phyloP scores from a whole-genome alignment of 2,329 filamentous ascomycete species.

The Trichoderma guizhouense region DNA sequence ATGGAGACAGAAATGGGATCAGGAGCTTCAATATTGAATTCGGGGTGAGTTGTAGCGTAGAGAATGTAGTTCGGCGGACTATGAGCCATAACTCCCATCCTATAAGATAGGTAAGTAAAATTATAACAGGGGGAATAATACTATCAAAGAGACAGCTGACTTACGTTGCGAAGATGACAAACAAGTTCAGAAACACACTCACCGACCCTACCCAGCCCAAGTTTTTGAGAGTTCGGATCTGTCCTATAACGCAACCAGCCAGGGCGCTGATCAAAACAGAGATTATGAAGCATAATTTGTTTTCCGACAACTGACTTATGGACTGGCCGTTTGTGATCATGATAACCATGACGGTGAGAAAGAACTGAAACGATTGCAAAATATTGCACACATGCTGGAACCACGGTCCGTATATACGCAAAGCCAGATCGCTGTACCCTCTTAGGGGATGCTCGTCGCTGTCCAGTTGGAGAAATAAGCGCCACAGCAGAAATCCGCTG shows the following conservation, averaged over 20 bases:
- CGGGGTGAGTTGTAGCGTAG: background rate
- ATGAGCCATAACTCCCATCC: background rate
- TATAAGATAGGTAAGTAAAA: background rate
- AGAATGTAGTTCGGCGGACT: background rate
- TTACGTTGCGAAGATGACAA: background rate
- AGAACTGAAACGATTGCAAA: background rate
- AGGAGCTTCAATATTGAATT: background rate
- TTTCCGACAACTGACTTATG: background rate
- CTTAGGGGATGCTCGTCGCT: background rate
- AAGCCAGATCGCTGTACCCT: background rate
- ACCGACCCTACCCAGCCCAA: background rate
- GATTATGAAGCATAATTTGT: background rate
- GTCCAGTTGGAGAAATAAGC: background rate
- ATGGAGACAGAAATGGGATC: background rate
- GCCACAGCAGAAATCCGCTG: background rate
- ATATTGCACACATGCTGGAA: background rate
- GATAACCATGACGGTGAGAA: background rate
- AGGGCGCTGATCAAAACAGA: background rate
- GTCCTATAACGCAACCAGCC: background rate
- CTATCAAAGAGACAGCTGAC: background rate
- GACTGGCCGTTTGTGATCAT: background rate
- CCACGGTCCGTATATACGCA: background rate
- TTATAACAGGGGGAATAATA: background rate
- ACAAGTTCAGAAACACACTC: background rate
- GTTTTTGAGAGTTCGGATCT: background rate